Conservation (phyloP, 129 eudicot species). For the Helichrysum umbraculigerum region DNA sequence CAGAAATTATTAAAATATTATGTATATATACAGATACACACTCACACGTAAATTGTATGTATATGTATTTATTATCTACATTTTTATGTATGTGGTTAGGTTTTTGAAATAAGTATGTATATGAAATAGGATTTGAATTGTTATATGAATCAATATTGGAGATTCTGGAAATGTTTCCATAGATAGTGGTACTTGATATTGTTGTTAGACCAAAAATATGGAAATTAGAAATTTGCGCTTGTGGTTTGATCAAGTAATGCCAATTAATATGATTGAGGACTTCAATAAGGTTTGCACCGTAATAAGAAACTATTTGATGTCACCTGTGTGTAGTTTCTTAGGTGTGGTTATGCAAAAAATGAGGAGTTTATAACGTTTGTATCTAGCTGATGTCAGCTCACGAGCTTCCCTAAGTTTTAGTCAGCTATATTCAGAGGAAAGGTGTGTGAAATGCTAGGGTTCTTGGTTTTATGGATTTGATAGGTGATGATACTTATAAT, state of each 20-base stretch:
- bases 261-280: not conserved
- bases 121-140: conserved; percentile 32
- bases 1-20: conserved; percentile 1
- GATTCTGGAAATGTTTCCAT: conserved; percentile 23
- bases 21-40: not conserved
- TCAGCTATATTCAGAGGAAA: not conserved
- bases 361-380: conserved; percentile 14
- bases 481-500: not conserved
- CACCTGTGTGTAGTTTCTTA: conserved; percentile 1
- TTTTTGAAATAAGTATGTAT: conserved; percentile 22
- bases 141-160: conserved; percentile 19
- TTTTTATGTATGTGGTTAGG: conserved; percentile 22
- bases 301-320: conserved; percentile 16
- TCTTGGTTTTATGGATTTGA: not conserved
- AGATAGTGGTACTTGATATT: conserved; percentile 23
- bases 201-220: not conserved
- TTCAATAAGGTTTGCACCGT: not conserved
- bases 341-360: conserved; percentile 4
- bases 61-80: not conserved
- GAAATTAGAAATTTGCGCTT: conserved; percentile 10
- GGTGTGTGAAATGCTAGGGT: conserved; percentile 5
- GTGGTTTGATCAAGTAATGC: conserved; percentile 18
- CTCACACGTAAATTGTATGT: too few species aligned
- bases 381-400: conserved; percentile 5
- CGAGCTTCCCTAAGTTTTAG: not conserved